These are phyloP conservation scores for Fusarium sp. DNA, from an alignment of 2,329 filamentous ascomycete genomes.

Conservation along the genomic window DNA sequence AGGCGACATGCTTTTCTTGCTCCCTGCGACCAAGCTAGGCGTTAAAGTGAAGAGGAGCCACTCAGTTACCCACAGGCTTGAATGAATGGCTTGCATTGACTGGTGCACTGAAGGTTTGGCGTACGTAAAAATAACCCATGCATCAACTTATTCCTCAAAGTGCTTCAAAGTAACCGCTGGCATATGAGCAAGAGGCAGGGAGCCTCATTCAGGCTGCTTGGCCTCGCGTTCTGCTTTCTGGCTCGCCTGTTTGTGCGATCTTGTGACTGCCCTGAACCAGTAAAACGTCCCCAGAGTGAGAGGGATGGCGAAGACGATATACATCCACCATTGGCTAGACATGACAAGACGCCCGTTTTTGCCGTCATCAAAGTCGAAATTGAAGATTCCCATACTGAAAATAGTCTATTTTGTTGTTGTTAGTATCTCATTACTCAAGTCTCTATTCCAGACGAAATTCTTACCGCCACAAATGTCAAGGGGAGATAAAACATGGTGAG, in stretches of 20 bases:
- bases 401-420: no score
- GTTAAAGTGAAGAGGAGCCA: not conserved
- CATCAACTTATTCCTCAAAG: no score
- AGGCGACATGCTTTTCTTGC: not conserved
- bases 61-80: not conserved
- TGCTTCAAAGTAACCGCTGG: rapidly evolving
- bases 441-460: no score
- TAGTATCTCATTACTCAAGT: no score
- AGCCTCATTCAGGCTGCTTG: not conserved
- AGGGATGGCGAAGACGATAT: not conserved
- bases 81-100: not conserved
- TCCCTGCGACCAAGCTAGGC: rapidly evolving
- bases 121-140: not conserved
- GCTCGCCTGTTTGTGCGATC: not conserved
- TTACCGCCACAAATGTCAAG: no score
- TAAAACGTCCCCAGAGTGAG: not conserved
- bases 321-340: not conserved
- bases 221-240: not conserved
- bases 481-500: no score
- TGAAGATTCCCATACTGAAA: not conserved
- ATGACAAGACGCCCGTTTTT: not conserved
- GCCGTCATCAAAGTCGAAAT: not conserved
- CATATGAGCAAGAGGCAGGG: rapidly evolving
- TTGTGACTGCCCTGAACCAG: not conserved
- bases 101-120: not conserved